A percentile compares a stretch with the other conserved stretches of the same genome.
Conservation (phyloP, 2,329 filamentous ascomycete species). For the Colletotrichum tofieldiae region DNA sequence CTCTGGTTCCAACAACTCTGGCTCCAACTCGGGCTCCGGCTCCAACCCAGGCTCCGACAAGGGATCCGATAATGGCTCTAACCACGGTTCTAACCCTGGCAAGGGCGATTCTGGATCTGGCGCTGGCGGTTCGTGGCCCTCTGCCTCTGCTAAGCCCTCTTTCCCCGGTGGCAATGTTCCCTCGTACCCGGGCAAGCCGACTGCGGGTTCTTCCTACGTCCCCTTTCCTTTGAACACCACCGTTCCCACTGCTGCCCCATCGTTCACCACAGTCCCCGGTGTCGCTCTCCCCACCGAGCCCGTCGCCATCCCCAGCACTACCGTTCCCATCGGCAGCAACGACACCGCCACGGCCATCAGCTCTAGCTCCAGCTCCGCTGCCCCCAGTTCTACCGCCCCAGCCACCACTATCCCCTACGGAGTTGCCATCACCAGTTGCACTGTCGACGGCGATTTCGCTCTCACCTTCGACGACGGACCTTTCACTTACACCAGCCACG, state of each 20-base stretch:
- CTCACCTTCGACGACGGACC: conserved; percentile 66
- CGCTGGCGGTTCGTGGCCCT: not conserved
- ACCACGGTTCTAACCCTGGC: not conserved
- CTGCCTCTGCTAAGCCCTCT: conserved; percentile 19
- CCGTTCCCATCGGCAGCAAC: conserved; percentile 38
- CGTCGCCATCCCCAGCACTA: conserved; percentile 28
- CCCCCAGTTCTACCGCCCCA: conserved; percentile 49
- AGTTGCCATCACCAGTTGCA: conserved; percentile 55
- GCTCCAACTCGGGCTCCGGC: not conserved
- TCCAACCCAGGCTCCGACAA: not conserved
- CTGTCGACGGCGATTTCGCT: conserved; percentile 55
- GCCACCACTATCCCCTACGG: conserved; percentile 51
- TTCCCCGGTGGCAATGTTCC: conserved; percentile 21
- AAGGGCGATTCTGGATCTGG: conserved; percentile 5
- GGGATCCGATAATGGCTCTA: not conserved
- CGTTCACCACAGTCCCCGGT: conserved; percentile 29
- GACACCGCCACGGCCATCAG: conserved; percentile 12
- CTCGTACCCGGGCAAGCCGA: conserved; percentile 34
- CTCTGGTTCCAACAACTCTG: not conserved
- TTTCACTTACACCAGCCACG: conserved; percentile 56
- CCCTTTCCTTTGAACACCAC: conserved; percentile 36
- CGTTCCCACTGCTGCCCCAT: conserved; percentile 19
- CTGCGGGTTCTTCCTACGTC: conserved; percentile 13
- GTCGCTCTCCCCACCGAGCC: conserved; percentile 35
- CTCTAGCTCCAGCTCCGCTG: not conserved